Conservation (phyloP, 176 grass and related monocot species). For the Rhynchospora tenuis region DNA sequence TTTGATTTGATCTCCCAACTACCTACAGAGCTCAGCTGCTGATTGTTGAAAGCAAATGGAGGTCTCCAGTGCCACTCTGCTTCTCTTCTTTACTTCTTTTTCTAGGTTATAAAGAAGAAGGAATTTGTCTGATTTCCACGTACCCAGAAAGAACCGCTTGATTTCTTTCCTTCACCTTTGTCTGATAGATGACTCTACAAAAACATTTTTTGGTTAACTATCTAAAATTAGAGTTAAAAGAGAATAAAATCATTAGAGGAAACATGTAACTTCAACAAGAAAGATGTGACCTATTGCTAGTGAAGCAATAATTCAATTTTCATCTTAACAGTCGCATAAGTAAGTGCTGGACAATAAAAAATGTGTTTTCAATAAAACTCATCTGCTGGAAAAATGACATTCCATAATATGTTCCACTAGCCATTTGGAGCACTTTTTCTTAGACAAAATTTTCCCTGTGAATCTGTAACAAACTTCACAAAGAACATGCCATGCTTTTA, state of each 20-base stretch:
- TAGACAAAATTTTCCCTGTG: neutral
- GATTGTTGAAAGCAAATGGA: neutral
- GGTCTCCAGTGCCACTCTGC: neutral
- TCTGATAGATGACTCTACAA: conserved; percentile 66
- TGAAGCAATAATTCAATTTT: neutral
- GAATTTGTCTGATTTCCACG: conserved; percentile 58
- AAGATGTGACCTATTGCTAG: neutral
- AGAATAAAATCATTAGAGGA: neutral
- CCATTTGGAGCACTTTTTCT: neutral
- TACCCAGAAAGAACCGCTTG: conserved; percentile 75
- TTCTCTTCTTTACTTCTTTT: neutral
- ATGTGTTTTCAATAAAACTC: neutral
- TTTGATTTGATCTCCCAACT: conserved; percentile 12
- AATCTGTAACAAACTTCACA: neutral
- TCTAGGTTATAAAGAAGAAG: conserved; percentile 59
- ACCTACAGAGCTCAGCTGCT: neutral
- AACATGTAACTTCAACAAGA: neutral
- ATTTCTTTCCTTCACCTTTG: conserved; percentile 72
- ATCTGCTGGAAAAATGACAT: neutral
- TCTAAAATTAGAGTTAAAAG: neutral
- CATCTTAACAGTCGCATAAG: neutral
- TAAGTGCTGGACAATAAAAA: neutral
- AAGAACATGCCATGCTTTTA: neutral
- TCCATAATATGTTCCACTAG: neutral
- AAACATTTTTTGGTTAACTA: conserved; percentile 16